These are phyloP conservation scores for Melanogaster broomeanus DNA, from an alignment of 768 basidiomycete genomes.

Conservation along the genomic window DNA sequence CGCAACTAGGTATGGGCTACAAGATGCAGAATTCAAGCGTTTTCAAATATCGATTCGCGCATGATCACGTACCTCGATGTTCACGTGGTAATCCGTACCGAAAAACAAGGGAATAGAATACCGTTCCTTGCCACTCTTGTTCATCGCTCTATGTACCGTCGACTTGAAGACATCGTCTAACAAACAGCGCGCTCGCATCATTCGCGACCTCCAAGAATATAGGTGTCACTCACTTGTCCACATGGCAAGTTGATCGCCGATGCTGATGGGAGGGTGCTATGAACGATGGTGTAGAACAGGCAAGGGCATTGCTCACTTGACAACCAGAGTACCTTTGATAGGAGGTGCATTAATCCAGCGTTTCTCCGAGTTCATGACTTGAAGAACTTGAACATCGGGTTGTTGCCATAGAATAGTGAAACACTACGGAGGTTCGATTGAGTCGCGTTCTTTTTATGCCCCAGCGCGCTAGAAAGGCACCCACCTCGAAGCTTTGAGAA, in stretches of 20 bases:
- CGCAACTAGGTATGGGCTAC: slow-evolving; percentile 47
- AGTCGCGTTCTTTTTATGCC: background rate
- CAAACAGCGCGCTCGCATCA: background rate
- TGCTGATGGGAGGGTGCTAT: slow-evolving; percentile 39
- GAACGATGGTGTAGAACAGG: slow-evolving; percentile 27
- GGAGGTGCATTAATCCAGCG: slow-evolving; percentile 84
- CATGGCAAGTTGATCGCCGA: slow-evolving; percentile 86
- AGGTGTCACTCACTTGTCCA: slow-evolving; percentile 73
- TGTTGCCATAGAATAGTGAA: slow-evolving; percentile 90
- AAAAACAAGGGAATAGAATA: slow-evolving; percentile 93
- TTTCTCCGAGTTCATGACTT: slow-evolving; percentile 75
- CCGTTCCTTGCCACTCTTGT: slow-evolving; percentile 65
- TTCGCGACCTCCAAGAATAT: background rate
- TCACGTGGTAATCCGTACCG: slow-evolving; percentile 84
- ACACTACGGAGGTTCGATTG: slow-evolving; percentile 45
- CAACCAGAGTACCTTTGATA: slow-evolving; percentile 77
- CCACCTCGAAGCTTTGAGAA: slow-evolving; percentile 42
- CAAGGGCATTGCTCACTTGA: slow-evolving; percentile 60
- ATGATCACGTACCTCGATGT: slow-evolving; percentile 58
- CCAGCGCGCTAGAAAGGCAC: background rate
- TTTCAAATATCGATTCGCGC: background rate
- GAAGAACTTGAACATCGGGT: slow-evolving; percentile 69
- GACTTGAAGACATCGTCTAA: slow-evolving; percentile 89
- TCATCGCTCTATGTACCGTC: slow-evolving; percentile 85
- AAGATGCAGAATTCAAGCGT: background rate